Evolutionary conservation across 495 filamentous ascomycete species (phyloP), one percentile per base, ranked within the genome.

Genomic region (Penicillium longicatenatum): DNA sequence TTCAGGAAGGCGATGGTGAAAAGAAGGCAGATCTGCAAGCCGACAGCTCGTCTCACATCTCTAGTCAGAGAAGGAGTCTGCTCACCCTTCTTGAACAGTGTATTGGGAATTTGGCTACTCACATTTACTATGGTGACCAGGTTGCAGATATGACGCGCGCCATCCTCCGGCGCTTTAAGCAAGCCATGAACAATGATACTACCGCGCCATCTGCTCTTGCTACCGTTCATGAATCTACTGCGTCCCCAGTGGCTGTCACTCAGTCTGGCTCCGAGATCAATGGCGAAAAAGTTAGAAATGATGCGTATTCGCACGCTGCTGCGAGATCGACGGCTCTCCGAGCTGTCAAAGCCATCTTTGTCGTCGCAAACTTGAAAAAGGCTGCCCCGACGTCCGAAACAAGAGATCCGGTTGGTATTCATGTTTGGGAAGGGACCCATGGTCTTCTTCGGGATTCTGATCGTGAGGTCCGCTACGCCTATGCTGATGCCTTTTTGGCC

Each of bases 101-200:
- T 69, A 92, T 96, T 55, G 90, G 89, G 8, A 82, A 89, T 68
- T 78, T 97, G n/a, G 91, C 90, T 2, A 96, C 90, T 1, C 93
- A 97, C 68, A 86, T 93, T 14, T 97, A 97, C 71, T 97, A 97
- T 69, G 88, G 89, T 1, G 92, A 97, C 58, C 92, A 97, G 66
- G 89, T 97, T 47, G 84, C 88, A 3, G 93, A 97, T 67, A 96
- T 96, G 89, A 86, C 96, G 46, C 80, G 85, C 2, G 83, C 89
- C 0, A 87, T 97, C 42, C 75, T 97, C 26, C 73, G 80, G 24
- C 86, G 89, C 35, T 81, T 96, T 35, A 93, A 88, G 63, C 89
- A 91, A 6, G 75, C 78, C 58, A 67, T 70, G 63, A 72, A 63
- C 64, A 65, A 56, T 30, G 81, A 64, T 64, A 75, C 59, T 70